These are phyloP conservation scores for Trypanosoma scelopori DNA, from an alignment of 208 protist species.

Conservation along the genomic window DNA sequence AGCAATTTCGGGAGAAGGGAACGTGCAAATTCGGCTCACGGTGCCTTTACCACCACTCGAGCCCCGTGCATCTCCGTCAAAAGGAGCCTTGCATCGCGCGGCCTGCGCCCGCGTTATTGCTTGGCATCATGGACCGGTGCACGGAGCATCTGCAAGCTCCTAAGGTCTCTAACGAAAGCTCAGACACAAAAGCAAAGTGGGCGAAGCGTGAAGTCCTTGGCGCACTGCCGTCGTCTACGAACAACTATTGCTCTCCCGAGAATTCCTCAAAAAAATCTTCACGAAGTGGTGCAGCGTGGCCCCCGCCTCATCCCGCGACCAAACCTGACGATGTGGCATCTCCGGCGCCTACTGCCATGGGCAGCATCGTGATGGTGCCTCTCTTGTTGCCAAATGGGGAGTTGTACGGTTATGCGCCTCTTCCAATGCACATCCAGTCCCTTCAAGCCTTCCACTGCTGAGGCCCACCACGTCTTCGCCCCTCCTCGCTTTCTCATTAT, in stretches of 20 bases:
- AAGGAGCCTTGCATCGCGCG: neutral
- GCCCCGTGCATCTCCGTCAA: neutral
- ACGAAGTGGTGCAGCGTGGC: neutral
- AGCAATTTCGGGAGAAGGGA: constrained; percentile 54
- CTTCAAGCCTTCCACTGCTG: neutral
- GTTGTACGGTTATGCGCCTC: constrained; percentile 23
- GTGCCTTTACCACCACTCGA: constrained; percentile 75
- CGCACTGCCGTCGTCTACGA: constrained; percentile 20
- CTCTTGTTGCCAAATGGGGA: constrained; percentile 19
- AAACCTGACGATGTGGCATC: neutral
- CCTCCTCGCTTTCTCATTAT: constrained; percentile 2
- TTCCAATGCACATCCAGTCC: constrained; percentile 6
- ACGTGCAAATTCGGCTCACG: constrained; percentile 70
- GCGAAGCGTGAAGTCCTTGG: constrained; percentile 3
- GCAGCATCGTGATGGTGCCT: constrained; percentile 25
- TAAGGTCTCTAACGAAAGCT: constrained; percentile 2
- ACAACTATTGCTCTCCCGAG: constrained; percentile 19
- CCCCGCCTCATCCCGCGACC: neutral
- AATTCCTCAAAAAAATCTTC: neutral
- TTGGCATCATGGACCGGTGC: constrained; percentile 18
- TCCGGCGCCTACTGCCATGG: neutral
- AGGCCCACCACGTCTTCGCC: constrained; percentile 2
- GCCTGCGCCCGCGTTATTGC: neutral
- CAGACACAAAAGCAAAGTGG: neutral
- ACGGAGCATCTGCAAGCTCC: constrained; percentile 8